Evolutionary conservation across 2,329 filamentous ascomycete species (phyloP).

Genomic region (Pezicula neosporulosa): DNA sequence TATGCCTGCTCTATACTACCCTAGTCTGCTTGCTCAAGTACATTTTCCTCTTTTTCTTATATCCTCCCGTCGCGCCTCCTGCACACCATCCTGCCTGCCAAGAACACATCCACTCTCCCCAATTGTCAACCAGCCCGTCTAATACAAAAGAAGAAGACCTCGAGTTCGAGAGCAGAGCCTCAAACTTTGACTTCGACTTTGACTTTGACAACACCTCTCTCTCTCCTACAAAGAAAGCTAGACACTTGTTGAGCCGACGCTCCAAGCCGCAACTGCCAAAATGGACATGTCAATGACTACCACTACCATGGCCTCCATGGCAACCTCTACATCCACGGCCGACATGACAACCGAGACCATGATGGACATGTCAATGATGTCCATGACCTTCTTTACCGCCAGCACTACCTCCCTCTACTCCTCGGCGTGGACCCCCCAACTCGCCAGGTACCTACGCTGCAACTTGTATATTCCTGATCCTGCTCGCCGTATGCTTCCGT

Average conservation of each 20-base stretch:
- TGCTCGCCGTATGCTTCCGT: slow-evolving; percentile 69
- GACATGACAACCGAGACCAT: slow-evolving; percentile 36
- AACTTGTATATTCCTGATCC: slow-evolving; percentile 86
- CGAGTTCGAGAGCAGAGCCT: too few relatives aligned
- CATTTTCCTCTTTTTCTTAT: slow-evolving; percentile 11
- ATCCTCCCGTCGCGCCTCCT: background rate
- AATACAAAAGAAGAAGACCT: too few relatives aligned
- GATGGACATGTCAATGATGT: slow-evolving; percentile 42
- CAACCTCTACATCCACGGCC: slow-evolving; percentile 6
- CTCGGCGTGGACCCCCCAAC: slow-evolving; percentile 69
- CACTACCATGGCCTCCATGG: slow-evolving; percentile 1
- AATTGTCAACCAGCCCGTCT: background rate
- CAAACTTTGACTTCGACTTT: too few relatives aligned
- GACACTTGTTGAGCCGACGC: background rate
- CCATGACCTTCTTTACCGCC: slow-evolving; percentile 62
- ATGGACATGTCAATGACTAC: slow-evolving; percentile 9
- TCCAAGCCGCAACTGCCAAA: background rate
- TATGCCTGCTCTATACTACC: background rate
- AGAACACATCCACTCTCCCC: slow-evolving; percentile 1
- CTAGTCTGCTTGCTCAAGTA: slow-evolving; percentile 12
- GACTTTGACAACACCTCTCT: too few relatives aligned
- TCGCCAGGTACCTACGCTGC: slow-evolving; percentile 73
- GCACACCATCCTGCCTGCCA: background rate
- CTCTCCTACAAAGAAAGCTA: background rate
- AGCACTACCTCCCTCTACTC: slow-evolving; percentile 65